Percentiles rank a stretch among this genome's conserved stretches.
Evolutionary conservation across 208 protist genomes (phyloP).

Genomic region (Spongospora subterranea): DNA sequence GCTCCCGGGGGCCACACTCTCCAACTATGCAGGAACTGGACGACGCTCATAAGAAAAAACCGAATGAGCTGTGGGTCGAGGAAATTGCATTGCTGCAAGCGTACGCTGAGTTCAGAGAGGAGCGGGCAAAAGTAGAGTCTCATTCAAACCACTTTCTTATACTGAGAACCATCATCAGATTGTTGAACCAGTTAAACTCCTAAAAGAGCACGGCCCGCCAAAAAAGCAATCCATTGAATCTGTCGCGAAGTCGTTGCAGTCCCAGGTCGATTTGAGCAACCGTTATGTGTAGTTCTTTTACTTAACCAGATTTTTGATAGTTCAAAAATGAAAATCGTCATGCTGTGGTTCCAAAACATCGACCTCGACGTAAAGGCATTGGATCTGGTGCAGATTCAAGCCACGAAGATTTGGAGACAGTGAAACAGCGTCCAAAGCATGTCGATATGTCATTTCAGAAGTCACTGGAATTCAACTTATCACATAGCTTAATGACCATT

Average conservation of each 20-base stretch:
- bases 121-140: not conserved
- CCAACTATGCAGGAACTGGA: too few relatives aligned
- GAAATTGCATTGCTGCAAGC: not conserved
- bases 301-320: not conserved
- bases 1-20: too few relatives aligned
- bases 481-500: too few relatives aligned
- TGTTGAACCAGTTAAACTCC: not conserved
- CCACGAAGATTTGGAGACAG: not conserved
- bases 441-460: too few relatives aligned
- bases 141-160: not conserved
- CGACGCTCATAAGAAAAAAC: too few relatives aligned
- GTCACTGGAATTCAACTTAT: too few relatives aligned
- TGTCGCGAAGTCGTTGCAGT: not conserved
- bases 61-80: constrained; percentile 13
- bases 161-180: too few relatives aligned
- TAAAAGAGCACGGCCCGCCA: not conserved
- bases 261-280: not conserved
- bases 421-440: too few relatives aligned
- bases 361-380: not conserved
- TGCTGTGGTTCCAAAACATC: not conserved
- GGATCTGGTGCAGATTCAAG: not conserved
- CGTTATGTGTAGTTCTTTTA: not conserved
- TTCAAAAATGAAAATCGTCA: not conserved
- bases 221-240: not conserved
- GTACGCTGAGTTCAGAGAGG: not conserved